Conservation (phyloP, 1,284 basidiomycete genomes). For the Nidula niveotomentosa region DNA sequence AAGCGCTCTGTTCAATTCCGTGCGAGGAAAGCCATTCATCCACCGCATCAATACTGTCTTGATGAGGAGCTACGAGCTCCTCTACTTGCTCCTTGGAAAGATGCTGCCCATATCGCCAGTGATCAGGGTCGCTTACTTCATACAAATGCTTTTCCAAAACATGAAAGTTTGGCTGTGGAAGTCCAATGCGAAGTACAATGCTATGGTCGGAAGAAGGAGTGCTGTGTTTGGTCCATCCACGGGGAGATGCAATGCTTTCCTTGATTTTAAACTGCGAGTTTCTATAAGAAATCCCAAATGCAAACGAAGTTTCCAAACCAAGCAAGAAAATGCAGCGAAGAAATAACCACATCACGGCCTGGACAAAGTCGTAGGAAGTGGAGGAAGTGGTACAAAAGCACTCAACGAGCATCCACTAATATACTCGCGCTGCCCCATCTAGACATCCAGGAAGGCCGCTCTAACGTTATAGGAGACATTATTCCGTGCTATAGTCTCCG, state of each 20-base stretch:
- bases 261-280: slow-evolving; percentile 24
- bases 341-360: neutral
- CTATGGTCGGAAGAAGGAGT: slow-evolving; percentile 44
- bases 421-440: neutral
- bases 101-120: slow-evolving; percentile 66
- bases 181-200: slow-evolving; percentile 61
- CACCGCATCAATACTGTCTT: slow-evolving; percentile 52
- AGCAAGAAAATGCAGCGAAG: slow-evolving; percentile 8
- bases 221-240: slow-evolving; percentile 47
- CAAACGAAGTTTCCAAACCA: slow-evolving; percentile 8
- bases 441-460: too few species aligned
- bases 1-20: slow-evolving; percentile 45
- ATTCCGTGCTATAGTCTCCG: too few species aligned
- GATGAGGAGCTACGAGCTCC: slow-evolving; percentile 54
- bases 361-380: too few species aligned
- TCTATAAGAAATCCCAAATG: slow-evolving; percentile 12
- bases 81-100: slow-evolving; percentile 67
- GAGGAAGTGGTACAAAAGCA: too few species aligned
- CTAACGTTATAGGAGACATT: too few species aligned
- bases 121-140: slow-evolving; percentile 65
- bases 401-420: too few species aligned
- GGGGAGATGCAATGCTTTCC: slow-evolving; percentile 34
- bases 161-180: slow-evolving; percentile 62
- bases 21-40: slow-evolving; percentile 63
- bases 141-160: slow-evolving; percentile 60